Base-by-base conservation (phyloP, 768 basidiomycete genomes). In the Myochromella boudieri region DNA sequence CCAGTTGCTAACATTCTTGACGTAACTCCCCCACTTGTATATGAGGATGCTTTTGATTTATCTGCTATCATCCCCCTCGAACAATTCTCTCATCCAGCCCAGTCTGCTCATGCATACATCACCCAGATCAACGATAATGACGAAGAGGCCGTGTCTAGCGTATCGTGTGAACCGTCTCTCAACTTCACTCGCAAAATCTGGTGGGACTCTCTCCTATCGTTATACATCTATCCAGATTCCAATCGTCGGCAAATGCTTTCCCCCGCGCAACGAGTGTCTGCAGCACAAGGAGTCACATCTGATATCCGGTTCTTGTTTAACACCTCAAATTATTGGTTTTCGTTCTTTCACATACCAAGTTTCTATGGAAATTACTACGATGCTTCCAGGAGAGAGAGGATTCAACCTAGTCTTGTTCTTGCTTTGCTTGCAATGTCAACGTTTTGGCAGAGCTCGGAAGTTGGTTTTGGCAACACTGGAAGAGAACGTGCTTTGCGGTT, bases 131-230 rank as follows among this genome's bases (percentile, higher is more conserved):
- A 56, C 40, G 48, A 54, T 10, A 41, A 47, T 21, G 58, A 61
- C 26, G 52, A 61, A 17, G 48, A 54, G 12, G 52, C 56, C 6
- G 46, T 37, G 32, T 41, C 47, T n/a, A 62, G 63, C 31, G 77
- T 83, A n/a, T 60, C 57, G 5, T 59, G 68, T 37, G 78, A 82
- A 51, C 87, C 87, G 6, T 84, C 85, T 7, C 65, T 86, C 28
- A 72, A 76, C 38, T 87, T 86, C 62, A 69, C 74, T 14, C 84
- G 85, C 40, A 81, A 85, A 67, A 82, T 80, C 18, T 89, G 88
- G 88, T 91, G 85, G 83, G 89, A 89, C 58, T 80, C 77, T 3
- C 70, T 90, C 14, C 64, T 87, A 27, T 66, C 69, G 31, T 58
- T 84, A 22, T 88, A 88, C 60, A 46, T 64, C 24, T 71, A 71